Evolutionary conservation across 1,284 basidiomycete species (phyloP), one percentile per base, ranked within the genome.

Genomic region (Cryptococcus sp.): DNA sequence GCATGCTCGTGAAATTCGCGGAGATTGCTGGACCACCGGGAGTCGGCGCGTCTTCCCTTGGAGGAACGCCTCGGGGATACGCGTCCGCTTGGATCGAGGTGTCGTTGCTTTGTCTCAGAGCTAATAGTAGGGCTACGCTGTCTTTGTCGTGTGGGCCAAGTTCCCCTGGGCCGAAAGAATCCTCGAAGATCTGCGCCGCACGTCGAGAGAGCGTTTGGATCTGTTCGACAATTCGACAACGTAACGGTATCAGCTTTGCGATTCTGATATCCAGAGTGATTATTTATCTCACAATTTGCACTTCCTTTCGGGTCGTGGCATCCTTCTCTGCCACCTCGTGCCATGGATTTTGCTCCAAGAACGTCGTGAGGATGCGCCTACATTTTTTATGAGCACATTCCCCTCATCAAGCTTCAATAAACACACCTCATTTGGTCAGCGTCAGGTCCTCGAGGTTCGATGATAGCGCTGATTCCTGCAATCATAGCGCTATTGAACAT

Each of bases 401-500:
- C 31, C 1, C 17, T 31, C 17, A 10, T 7, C 8, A 31, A 41
- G 20, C 22, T 23, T 7, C 39, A 31, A 19, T n/a, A 6, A 23
- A 53, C 57, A n/a, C 17, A 62, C 57, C 75, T 68, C 76, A 78
- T 78, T 50, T 74, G 69, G 53, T 75, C 74, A 2, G 70, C 64
- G 56, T 78, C 76, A 2, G 69, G 56, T 31, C 76, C 74, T n/a
- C 74, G 61, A 6, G 78, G 78, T 56, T 77, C 75, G 50, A 79
- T 77, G 56, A 79, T 79, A 11, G 78, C 78, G 10, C 70, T 73
- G 8, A 79, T 79, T 35, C 78, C 78, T 17, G 78, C 78, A 50
- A 79, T 78, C 78, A 79, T 79, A 2, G 77, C 76, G 27, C 72
- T 73, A 62, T 76, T 76, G 68, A 77, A 77, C 74, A 76, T 77